Evolutionary conservation across 805 yeast genomes (phyloP), one percentile per base, ranked within the genome.

Genomic region (Monosporozyma aerobia): DNA sequence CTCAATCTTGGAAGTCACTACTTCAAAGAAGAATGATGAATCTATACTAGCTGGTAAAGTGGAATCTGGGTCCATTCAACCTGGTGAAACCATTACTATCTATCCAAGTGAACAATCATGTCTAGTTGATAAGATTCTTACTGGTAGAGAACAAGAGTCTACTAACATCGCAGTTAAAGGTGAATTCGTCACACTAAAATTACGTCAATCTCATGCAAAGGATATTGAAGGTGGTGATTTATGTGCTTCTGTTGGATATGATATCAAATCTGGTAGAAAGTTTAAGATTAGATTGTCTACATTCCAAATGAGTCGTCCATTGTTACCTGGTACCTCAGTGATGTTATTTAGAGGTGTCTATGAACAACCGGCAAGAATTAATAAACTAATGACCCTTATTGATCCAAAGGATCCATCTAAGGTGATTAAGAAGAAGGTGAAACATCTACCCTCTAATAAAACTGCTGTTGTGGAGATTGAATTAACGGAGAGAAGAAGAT

Each of bases 381-480:
- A 74, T 44, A 77, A 77, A 75, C 82, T 58, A 56, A 68, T 53
- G 59, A 71, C 55, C 45, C 65, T 52, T 9, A 57, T 92, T 89
- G 97, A 97, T 58, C 89, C 87, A 74, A 82, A 80, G 65, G 76
- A 81, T 48, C 68, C 78, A n/a, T 84, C 87, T 48, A 97, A 90
- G 69, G 87, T 94, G n/a, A 64, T 86, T 49, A 80, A 94, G 72
- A 92, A 87, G 75, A 96, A 96, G 57, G 89, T 97, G 52, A 92
- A 87, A 78, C 86, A 96, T 74, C 80, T 84, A 69, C 86, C 96
- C 55, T 90, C 90, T 74, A 88, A 88, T 69, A 87, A 97, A 48
- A 96, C 97, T 48, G 96, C 97, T 40, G 87, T 89, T 67, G 96
- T 97, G 55, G 94, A 94, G 70, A 83, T 89, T 76, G 98, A 97